Evolutionary conservation across 176 grass and related monocot species (phyloP).

Genomic region (Themeda triandra): DNA sequence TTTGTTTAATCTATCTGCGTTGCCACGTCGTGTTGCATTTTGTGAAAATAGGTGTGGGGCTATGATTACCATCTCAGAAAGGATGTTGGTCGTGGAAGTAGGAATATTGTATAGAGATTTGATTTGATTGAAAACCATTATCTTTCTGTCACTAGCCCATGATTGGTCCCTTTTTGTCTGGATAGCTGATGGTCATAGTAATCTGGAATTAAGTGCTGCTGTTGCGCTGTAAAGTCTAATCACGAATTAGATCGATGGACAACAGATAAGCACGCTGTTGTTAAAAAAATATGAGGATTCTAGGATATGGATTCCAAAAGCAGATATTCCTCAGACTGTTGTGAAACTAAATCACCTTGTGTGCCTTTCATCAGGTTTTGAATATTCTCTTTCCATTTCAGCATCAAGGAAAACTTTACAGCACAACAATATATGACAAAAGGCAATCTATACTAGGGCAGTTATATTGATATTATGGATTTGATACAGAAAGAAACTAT

Average conservation of each 20-base stretch:
- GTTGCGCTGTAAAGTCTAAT: conserved; percentile 6
- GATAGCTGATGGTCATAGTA: neutral
- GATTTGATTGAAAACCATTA: neutral
- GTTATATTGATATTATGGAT: neutral
- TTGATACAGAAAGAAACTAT: neutral
- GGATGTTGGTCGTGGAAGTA: neutral
- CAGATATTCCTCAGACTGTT: neutral
- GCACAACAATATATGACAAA: neutral
- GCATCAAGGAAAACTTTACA: neutral
- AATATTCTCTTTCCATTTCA: neutral
- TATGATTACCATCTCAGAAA: neutral
- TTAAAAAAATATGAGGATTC: neutral
- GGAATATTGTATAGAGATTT: neutral
- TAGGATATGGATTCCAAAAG: neutral
- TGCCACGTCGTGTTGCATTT: neutral
- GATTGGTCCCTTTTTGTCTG: conserved; percentile 14
- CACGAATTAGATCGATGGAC: neutral
- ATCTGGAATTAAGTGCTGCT: neutral
- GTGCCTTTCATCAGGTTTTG: neutral
- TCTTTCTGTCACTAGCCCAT: neutral
- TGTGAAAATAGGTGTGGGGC: neutral
- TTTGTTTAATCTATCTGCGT: neutral
- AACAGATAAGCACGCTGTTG: neutral
- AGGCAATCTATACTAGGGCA: neutral
- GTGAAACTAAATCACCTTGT: neutral